A percentile compares a stretch with the other conserved stretches of the same genome.
phyloP scores from a whole-genome alignment of 129 eudicot genomes.

The Artemisia tridentata region DNA sequence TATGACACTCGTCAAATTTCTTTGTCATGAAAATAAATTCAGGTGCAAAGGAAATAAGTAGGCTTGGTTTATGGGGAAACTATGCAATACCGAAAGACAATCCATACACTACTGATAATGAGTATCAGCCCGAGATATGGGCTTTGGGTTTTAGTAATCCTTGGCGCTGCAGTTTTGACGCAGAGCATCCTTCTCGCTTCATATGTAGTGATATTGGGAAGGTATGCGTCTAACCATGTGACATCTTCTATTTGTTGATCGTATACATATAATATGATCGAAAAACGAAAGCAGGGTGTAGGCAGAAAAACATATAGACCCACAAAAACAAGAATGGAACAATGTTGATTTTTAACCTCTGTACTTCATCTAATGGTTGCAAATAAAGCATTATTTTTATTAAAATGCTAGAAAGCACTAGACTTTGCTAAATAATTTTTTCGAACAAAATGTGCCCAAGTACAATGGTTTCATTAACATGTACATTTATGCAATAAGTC shows the following conservation, averaged over 20 bases:
- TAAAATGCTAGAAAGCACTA: too few relatives aligned
- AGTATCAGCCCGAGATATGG: conserved; percentile 69
- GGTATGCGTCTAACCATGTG: conserved; percentile 33
- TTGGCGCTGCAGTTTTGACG: conserved; percentile 88
- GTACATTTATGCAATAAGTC: neutral
- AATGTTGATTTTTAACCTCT: too few relatives aligned
- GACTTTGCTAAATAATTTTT: too few relatives aligned
- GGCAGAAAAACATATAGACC: too few relatives aligned
- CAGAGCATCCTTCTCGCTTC: conserved; percentile 64
- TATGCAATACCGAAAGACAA: conserved; percentile 84
- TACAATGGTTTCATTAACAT: too few relatives aligned
- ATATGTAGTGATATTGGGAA: conserved; percentile 72
- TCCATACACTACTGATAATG: conserved; percentile 50
- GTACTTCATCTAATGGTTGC: too few relatives aligned
- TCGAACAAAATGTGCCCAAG: too few relatives aligned
- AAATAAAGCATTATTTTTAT: too few relatives aligned
- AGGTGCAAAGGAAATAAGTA: conserved; percentile 53
- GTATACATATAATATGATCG: neutral
- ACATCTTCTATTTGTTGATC: neutral
- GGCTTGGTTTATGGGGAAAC: conserved; percentile 75
- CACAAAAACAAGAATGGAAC: too few relatives aligned
- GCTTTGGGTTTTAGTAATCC: conserved; percentile 85
- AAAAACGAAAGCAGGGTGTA: neutral
- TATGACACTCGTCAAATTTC: neutral
- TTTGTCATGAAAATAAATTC: conserved; percentile 14